Conservation (phyloP, 306 rosid genomes). For the Sindora glabra region DNA sequence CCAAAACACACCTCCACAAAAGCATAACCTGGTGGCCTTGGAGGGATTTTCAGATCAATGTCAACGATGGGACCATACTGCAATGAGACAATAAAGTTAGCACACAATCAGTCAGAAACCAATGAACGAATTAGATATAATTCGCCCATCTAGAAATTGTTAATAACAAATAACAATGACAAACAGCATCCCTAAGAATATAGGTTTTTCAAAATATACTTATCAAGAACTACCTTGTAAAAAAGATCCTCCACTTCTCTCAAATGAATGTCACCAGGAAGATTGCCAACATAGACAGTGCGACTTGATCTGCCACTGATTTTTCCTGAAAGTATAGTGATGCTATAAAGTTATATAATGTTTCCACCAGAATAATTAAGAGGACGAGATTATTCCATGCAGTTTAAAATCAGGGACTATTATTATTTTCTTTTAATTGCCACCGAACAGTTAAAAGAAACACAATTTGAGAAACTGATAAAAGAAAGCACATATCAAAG, state of each 20-base stretch:
- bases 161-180: no score
- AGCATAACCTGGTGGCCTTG: conserved; percentile 89
- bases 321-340: not conserved
- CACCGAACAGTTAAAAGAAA: no score
- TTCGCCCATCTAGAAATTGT: not conserved
- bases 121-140: not conserved
- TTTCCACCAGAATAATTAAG: not conserved
- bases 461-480: no score
- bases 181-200: no score
- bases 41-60: conserved; percentile 88
- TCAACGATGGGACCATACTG: conserved; percentile 89
- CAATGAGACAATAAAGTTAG: conserved; percentile 7
- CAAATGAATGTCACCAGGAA: conserved; percentile 83
- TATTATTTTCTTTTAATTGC: no score
- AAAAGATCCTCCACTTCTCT: conserved; percentile 89
- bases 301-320: conserved; percentile 72
- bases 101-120: not conserved
- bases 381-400: not conserved
- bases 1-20: conserved; percentile 82
- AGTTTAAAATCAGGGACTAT: no score
- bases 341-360: not conserved
- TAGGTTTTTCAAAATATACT: not conserved
- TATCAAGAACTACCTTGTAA: conserved; percentile 44
- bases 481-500: no score
- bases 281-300: conserved; percentile 89